These are phyloP conservation scores for Boletus insuetus DNA, from an alignment of 768 basidiomycete genomes.

Conservation along the genomic window DNA sequence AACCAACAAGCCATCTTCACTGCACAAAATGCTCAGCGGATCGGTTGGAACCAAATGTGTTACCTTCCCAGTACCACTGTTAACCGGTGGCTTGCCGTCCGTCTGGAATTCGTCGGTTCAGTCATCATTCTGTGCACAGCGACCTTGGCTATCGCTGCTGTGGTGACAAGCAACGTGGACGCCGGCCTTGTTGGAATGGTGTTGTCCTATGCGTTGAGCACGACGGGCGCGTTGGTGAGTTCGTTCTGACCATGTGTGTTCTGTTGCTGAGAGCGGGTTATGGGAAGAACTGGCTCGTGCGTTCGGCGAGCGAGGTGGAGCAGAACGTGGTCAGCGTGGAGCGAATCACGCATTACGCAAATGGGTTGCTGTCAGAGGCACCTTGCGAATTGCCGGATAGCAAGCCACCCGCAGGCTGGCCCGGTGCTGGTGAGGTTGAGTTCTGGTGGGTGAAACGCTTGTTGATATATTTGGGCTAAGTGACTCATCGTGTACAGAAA, in stretches of 20 bases:
- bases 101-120: conserved; percentile 82
- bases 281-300: conserved; percentile 73
- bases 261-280: neutral
- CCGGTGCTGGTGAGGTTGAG: conserved; percentile 64
- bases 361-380: conserved; percentile 67
- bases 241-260: neutral
- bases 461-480: neutral
- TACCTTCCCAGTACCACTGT: conserved; percentile 71
- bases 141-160: conserved; percentile 59
- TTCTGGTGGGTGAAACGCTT: conserved; percentile 53
- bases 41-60: conserved; percentile 86
- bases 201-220: conserved; percentile 79
- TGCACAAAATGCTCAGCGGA: conserved; percentile 65
- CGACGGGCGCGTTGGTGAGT: conserved; percentile 76
- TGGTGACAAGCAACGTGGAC: conserved; percentile 75
- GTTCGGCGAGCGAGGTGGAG: conserved; percentile 84
- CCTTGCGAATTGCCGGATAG: conserved; percentile 62
- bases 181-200: conserved; percentile 87
- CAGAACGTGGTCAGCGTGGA: conserved; percentile 90
- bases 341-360: conserved; percentile 78
- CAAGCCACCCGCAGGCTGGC: conserved; percentile 64
- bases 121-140: conserved; percentile 76
- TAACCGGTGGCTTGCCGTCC: conserved; percentile 82
- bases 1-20: conserved; percentile 66
- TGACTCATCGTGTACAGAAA: conserved; percentile 36